phyloP scores from a whole-genome alignment of 2,329 filamentous ascomycete species.

The Zymoseptoria passerinii region DNA sequence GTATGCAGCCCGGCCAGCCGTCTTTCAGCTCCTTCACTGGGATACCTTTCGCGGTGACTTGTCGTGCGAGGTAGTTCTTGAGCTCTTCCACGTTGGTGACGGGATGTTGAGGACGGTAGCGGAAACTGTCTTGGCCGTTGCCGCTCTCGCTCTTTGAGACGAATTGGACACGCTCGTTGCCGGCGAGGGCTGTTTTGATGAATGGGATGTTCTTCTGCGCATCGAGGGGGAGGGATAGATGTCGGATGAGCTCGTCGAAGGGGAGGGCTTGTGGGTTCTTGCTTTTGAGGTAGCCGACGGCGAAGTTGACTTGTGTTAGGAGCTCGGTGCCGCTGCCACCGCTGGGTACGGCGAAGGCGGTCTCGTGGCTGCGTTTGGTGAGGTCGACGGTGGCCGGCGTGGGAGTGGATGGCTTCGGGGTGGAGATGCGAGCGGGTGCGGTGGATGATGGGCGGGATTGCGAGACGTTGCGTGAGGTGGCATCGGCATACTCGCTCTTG shows the following conservation, averaged over 20 bases:
- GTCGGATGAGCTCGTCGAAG: slow-evolving; percentile 69
- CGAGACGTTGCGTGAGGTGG: slow-evolving; percentile 23
- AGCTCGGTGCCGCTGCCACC: slow-evolving; percentile 60
- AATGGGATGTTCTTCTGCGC: slow-evolving; percentile 43
- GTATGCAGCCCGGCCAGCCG: slow-evolving; percentile 81
- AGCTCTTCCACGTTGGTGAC: slow-evolving; percentile 72
- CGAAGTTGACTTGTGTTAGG: slow-evolving; percentile 81
- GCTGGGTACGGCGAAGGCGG: slow-evolving; percentile 13
- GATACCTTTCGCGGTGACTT: slow-evolving; percentile 72
- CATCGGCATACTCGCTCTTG: slow-evolving; percentile 25
- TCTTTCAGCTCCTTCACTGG: slow-evolving; percentile 88
- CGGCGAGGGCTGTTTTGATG: slow-evolving; percentile 60
- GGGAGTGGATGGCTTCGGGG: slow-evolving; percentile 14
- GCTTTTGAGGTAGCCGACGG: slow-evolving; percentile 71
- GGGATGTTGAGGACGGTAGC: slow-evolving; percentile 74
- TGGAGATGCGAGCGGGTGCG: slow-evolving; percentile 19
- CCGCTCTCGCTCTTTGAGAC: slow-evolving; percentile 33
- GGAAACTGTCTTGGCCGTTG: slow-evolving; percentile 59
- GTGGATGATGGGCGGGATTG: slow-evolving; percentile 19
- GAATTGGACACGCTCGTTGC: slow-evolving; percentile 55
- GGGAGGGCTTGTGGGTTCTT: slow-evolving; percentile 56
- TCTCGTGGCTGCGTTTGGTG: slow-evolving; percentile 39
- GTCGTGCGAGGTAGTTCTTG: slow-evolving; percentile 70
- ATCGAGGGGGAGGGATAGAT: slow-evolving; percentile 59
- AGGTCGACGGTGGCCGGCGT: slow-evolving; percentile 57